Base-by-base conservation (phyloP, 495 filamentous ascomycete species). In the Penicillium nucicola region DNA sequence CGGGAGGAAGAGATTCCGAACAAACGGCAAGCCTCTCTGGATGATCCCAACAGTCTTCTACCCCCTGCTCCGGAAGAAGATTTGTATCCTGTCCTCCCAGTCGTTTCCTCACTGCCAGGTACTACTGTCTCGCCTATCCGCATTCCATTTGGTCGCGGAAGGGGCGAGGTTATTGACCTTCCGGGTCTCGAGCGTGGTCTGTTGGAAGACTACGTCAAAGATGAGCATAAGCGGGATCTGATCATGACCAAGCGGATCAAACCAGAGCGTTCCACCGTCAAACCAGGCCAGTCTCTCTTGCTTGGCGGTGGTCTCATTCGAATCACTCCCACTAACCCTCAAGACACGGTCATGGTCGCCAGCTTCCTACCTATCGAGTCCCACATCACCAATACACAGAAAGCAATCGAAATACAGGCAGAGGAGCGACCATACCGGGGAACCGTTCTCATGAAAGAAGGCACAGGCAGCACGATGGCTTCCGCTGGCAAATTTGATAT, bases 41-140 rank as follows among this genome's bases (percentile, higher is more conserved):
- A 65, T 19, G 56, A 66, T 32, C 53, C 66, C 11, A 58, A 67
- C 15, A 60, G 62, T 22, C 80, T 90, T 40, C 80, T 90, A n/a
- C 91, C 90, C 0, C 90, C 90, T 5, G 74, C 83, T 12, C 88
- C 78, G 50, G 74, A 70, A 17, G 90, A 95, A 55, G 84, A 78
- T 6, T 65, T 82, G 5, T 95, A 81, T 59, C 92, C 92, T 17
- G 72, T 77, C 3, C 88, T 96, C 77, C 92, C 92, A 2, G 63
- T 91, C 9, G 82, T 96, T 15, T 96, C 91, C 1, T 77, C 88
- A 8, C 72, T 98, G 17, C 90, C 93, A 1, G 93, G 93, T 1
- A 99, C 93, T 0, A 99, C 93, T 0, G 93, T 90, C 2, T 92
- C 90, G 0, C 93, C 93, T 0, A 96, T 99, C 56, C 83, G 93